These are phyloP conservation scores for Ogataea nakhonphanomensis DNA, from an alignment of 805 yeast species.

Conservation along the genomic window DNA sequence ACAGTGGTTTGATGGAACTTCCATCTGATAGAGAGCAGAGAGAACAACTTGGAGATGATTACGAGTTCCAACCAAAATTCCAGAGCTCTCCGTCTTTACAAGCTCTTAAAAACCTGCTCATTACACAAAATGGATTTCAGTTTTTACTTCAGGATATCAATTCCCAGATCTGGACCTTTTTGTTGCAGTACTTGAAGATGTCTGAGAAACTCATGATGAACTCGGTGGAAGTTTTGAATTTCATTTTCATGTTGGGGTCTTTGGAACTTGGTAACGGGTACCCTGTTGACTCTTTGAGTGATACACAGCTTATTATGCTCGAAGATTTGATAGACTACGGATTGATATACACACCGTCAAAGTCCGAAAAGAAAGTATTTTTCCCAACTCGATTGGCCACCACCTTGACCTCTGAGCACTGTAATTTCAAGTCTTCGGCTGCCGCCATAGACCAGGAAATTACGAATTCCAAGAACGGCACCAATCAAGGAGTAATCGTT, in stretches of 20 bases:
- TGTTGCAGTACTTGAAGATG: slow-evolving; percentile 82
- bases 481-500: slow-evolving; percentile 63
- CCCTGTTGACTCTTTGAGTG: slow-evolving; percentile 62
- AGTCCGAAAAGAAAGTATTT: slow-evolving; percentile 35
- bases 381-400: slow-evolving; percentile 92
- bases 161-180: slow-evolving; percentile 90
- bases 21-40: slow-evolving; percentile 30
- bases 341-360: slow-evolving; percentile 53
- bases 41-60: slow-evolving; percentile 25
- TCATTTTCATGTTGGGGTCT: slow-evolving; percentile 90
- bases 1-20: slow-evolving; percentile 86
- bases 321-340: slow-evolving; percentile 92
- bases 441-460: slow-evolving; percentile 71
- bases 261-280: slow-evolving; percentile 88
- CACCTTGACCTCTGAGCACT: slow-evolving; percentile 80
- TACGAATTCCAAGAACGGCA: slow-evolving; percentile 28
- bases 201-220: slow-evolving; percentile 86
- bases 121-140: slow-evolving; percentile 92
- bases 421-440: slow-evolving; percentile 68
- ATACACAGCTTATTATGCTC: slow-evolving; percentile 81
- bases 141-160: slow-evolving; percentile 88
- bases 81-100: slow-evolving; percentile 18
- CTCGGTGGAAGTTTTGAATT: slow-evolving; percentile 91
- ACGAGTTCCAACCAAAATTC: slow-evolving; percentile 20
- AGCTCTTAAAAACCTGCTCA: slow-evolving; percentile 43